phyloP scores from a whole-genome alignment of 2,329 filamentous ascomycete genomes.

The Diplodia sapinea region DNA sequence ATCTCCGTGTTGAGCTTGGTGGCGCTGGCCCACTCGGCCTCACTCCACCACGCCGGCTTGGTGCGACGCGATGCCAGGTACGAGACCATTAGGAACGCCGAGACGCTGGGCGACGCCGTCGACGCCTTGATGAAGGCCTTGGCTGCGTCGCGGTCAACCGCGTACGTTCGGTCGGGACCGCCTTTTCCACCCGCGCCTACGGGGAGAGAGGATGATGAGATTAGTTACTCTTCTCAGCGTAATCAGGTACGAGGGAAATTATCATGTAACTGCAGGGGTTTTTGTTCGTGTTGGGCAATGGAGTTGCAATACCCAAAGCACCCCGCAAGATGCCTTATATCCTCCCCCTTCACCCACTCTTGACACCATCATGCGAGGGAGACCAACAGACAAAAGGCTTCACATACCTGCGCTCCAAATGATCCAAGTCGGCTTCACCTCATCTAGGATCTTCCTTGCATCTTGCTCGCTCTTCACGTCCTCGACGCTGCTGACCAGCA shows the following conservation, averaged over 20 bases:
- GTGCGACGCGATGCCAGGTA: slow-evolving; percentile 58
- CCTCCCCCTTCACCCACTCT: not conserved
- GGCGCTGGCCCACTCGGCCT: slow-evolving; percentile 54
- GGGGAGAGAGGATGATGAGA: not conserved
- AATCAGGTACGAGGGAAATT: not conserved
- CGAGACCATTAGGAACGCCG: slow-evolving; percentile 62
- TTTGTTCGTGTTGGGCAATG: no score
- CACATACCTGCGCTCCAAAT: slow-evolving; percentile 69
- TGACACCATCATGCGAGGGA: not conserved
- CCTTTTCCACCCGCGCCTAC: slow-evolving; percentile 63
- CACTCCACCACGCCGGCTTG: slow-evolving; percentile 58
- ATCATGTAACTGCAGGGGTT: not conserved
- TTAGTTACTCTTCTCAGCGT: not conserved
- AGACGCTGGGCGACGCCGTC: slow-evolving; percentile 52
- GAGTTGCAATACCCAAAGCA: not conserved
- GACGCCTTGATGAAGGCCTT: slow-evolving; percentile 60
- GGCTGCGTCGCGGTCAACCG: slow-evolving; percentile 61
- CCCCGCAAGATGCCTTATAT: not conserved
- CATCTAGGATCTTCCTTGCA: slow-evolving; percentile 66
- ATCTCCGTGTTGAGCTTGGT: slow-evolving; percentile 56
- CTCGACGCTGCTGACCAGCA: slow-evolving; percentile 73
- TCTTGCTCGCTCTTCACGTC: slow-evolving; percentile 69
- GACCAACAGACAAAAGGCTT: not conserved
- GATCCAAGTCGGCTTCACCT: slow-evolving; percentile 68
- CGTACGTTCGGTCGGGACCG: slow-evolving; percentile 56